These are phyloP conservation scores for Heterobasidion irregulare DNA, from an alignment of 1,284 basidiomycete species.

Conservation along the genomic window DNA sequence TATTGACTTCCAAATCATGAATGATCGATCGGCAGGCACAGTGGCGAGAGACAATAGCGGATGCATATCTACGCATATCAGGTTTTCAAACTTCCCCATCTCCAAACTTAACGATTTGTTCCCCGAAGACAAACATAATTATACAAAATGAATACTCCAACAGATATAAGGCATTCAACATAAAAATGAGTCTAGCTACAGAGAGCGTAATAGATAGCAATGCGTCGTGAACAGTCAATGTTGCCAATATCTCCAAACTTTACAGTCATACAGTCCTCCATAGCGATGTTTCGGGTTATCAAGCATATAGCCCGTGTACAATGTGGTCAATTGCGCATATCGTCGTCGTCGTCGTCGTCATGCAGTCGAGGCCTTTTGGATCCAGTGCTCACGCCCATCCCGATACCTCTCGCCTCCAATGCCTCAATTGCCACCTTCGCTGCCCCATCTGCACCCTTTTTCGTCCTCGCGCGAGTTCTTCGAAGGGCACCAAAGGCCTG, in stretches of 20 bases:
- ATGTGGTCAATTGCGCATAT: conserved; percentile 18
- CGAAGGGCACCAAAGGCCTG: conserved; percentile 79
- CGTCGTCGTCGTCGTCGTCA: conserved; percentile 28
- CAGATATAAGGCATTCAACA: conserved; percentile 5
- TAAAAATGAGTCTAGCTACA: conserved; percentile 1
- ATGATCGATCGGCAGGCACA: conserved; percentile 4
- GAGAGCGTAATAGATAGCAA: conserved; percentile 4
- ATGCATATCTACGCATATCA: too few relatives aligned
- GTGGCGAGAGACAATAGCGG: background rate
- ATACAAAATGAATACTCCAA: background rate
- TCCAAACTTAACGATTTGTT: background rate
- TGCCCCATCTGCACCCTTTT: conserved; percentile 63
- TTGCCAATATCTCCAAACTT: background rate
- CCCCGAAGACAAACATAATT: background rate
- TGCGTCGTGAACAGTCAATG: background rate
- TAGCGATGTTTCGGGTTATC: too few relatives aligned
- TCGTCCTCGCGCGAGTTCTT: conserved; percentile 62
- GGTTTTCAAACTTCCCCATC: too few relatives aligned
- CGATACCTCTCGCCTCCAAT: conserved; percentile 67
- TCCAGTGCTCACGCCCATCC: conserved; percentile 33
- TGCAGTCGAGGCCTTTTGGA: conserved; percentile 48
- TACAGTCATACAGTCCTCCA: background rate
- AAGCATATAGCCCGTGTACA: background rate
- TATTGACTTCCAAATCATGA: background rate
- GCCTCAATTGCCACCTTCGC: conserved; percentile 72